Base-by-base conservation (phyloP, 2,329 filamentous ascomycete genomes). In the Colletotrichum sp. region DNA sequence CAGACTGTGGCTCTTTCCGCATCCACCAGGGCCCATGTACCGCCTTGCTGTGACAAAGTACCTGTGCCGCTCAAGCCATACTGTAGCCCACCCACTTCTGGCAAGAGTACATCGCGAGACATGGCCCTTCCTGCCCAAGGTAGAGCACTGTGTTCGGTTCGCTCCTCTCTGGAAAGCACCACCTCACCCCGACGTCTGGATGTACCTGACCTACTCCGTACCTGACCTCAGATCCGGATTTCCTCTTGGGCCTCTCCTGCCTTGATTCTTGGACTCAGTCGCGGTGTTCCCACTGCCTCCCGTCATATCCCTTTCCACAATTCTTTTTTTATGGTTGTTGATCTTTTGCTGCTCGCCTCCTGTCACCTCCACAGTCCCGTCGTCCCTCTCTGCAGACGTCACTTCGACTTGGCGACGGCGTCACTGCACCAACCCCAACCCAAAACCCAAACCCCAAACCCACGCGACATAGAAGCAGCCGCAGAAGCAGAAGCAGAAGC, bases 231-330 rank as follows among this genome's bases (percentile, higher is more conserved):
- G 18, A 61, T 61, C 58, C 58, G 55, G 55, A 21, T n/a, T 52
- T 38, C 21, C 69, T 74, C 72, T 71, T 71, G 73, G 73, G 67
- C 73, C 72, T 55, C 71, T 71, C 61, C 68, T 71, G 52, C 68
- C 55, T 66, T 71, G 61, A 61, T 71, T 74, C 30, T 74, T 65
- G 36, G 36, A 18, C 1, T 16, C 36, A 16, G 14, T 21, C 12
- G 61, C 7, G 10, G 5, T 21, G 34, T 56, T 10, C 32, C 56
- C 58, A n/a, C 63, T 55, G 30, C 2, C 14, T 55, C 26, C 26
- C 36, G 43, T n/a, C 58, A n/a, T 61, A 30, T 61, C 34, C 24
- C 26, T 67, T 66, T 43, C 65, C 71, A 69, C 59, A 65, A 36
- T 72, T 52, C 32, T 30, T 36, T 18, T 70, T 34, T 59, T 24